phyloP scores from a whole-genome alignment of 2,329 filamentous ascomycete genomes.

The Pyrenochaeta sp. region DNA sequence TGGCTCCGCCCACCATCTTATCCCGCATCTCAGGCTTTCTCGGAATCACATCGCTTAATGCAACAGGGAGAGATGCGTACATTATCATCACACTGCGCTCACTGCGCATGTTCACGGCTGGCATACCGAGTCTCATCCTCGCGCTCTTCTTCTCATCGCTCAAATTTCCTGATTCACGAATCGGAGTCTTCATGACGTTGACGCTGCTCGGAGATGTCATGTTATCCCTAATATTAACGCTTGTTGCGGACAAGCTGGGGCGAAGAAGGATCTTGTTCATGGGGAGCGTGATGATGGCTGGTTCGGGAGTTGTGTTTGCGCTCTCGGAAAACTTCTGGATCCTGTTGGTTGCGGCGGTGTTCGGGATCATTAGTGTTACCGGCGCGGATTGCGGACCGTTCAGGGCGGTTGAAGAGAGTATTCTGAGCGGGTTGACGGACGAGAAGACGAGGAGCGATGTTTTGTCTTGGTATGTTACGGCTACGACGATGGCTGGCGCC shows the following conservation, averaged over 20 bases:
- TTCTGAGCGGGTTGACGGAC: constrained; percentile 47
- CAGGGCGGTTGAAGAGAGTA: constrained; percentile 47
- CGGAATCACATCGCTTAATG: constrained; percentile 41
- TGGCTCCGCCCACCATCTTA: constrained; percentile 25
- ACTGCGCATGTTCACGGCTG: constrained; percentile 48
- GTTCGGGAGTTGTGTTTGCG: constrained; percentile 47
- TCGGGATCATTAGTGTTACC: constrained; percentile 50
- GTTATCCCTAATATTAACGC: constrained; percentile 47
- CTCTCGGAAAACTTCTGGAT: constrained; percentile 50
- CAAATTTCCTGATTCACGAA: constrained; percentile 44
- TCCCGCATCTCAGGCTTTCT: constrained; percentile 39
- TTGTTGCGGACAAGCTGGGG: constrained; percentile 50
- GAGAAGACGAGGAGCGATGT: constrained; percentile 49
- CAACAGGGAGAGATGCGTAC: constrained; percentile 48
- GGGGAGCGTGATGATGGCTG: constrained; percentile 49
- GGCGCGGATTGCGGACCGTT: constrained; percentile 48
- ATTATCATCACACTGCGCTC: constrained; percentile 54
- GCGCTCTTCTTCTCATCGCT: constrained; percentile 50
- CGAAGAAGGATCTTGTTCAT: constrained; percentile 46
- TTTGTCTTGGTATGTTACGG: constrained; percentile 51
- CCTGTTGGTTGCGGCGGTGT: constrained; percentile 46
- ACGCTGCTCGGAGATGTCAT: constrained; percentile 52
- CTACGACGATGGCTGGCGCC: constrained; percentile 47
- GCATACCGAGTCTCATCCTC: constrained; percentile 49
- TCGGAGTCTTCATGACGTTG: constrained; percentile 53